These are phyloP conservation scores for Salvia splendens DNA, from an alignment of 257 asterid genomes.

Conservation along the genomic window DNA sequence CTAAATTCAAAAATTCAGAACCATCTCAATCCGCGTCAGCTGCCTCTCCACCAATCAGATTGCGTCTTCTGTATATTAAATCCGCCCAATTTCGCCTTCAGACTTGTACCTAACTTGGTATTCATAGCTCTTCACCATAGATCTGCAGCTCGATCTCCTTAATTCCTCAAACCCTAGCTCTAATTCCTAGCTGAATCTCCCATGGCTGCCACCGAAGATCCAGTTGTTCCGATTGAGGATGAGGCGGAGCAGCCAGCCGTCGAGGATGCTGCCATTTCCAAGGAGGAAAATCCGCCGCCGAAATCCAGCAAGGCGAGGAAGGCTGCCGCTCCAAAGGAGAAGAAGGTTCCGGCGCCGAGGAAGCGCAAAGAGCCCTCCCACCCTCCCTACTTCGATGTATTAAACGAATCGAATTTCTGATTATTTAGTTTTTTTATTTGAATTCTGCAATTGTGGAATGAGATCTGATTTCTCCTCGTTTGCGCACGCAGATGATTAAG, in stretches of 20 bases:
- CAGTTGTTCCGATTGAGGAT: slow-evolving; percentile 38
- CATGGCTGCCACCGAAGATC: slow-evolving; percentile 61
- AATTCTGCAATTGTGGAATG: slow-evolving; percentile 7
- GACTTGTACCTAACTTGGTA: slow-evolving; percentile 34
- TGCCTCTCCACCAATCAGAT: slow-evolving; percentile 57
- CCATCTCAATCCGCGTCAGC: slow-evolving; percentile 59
- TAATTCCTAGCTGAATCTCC: slow-evolving; percentile 30
- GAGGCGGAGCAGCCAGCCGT: slow-evolving; percentile 26
- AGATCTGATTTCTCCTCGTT: slow-evolving; percentile 22
- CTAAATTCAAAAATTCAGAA: slow-evolving; percentile 56
- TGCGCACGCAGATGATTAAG: slow-evolving; percentile 63
- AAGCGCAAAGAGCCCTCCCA: slow-evolving; percentile 50
- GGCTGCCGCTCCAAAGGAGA: slow-evolving; percentile 34
- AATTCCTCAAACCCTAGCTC: slow-evolving; percentile 33
- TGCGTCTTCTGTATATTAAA: slow-evolving; percentile 43
- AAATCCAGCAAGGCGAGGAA: slow-evolving; percentile 44
- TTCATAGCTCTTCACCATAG: slow-evolving; percentile 22
- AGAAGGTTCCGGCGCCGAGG: slow-evolving; percentile 61
- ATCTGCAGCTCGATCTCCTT: slow-evolving; percentile 11
- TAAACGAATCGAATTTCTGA: not conserved
- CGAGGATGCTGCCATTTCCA: slow-evolving; percentile 30
- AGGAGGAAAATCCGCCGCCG: slow-evolving; percentile 32
- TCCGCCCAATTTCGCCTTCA: slow-evolving; percentile 36
- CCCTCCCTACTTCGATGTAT: slow-evolving; percentile 85
- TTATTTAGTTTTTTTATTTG: not conserved